These are phyloP conservation scores for Oryza brachyantha DNA, from an alignment of 176 grass and related monocot genomes.

Conservation along the genomic window DNA sequence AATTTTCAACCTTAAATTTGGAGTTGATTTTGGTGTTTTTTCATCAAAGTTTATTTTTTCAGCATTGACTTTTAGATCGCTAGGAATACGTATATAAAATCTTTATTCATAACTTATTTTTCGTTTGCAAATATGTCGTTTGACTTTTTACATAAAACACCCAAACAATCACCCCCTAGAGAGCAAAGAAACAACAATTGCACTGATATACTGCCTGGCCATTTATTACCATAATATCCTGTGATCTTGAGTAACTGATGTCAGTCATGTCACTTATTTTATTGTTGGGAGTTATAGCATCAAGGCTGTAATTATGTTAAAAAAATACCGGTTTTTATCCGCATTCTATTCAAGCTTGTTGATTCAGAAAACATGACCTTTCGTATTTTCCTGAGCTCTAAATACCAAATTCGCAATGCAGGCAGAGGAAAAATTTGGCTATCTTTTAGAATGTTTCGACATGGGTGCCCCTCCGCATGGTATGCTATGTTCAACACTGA, in stretches of 20 bases:
- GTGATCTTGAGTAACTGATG: neutral
- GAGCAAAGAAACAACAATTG: neutral
- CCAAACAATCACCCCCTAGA: too few species aligned
- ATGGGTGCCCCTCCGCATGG: conserved; percentile 97
- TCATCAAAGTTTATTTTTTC: too few species aligned
- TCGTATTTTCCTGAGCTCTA: neutral
- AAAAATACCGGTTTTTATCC: neutral
- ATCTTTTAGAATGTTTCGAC: conserved; percentile 87
- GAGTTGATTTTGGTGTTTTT: too few species aligned
- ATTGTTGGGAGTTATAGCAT: neutral
- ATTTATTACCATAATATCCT: neutral
- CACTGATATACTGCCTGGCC: neutral
- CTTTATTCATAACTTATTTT: too few species aligned
- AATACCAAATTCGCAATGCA: conserved; percentile 18
- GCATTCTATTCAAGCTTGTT: neutral
- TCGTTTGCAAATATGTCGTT: too few species aligned
- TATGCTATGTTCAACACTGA: conserved; percentile 35
- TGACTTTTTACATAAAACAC: too few species aligned
- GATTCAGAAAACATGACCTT: conserved; percentile 1
- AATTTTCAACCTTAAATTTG: too few species aligned
- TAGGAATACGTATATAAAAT: too few species aligned
- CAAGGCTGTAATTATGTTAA: neutral
- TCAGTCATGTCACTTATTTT: neutral
- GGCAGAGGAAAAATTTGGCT: conserved; percentile 98
- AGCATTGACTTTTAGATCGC: too few species aligned